A percentile compares a stretch with the other conserved stretches of the same genome.
Conservation (phyloP, 2,329 filamentous ascomycete genomes). For the Cordyceps javanica region DNA sequence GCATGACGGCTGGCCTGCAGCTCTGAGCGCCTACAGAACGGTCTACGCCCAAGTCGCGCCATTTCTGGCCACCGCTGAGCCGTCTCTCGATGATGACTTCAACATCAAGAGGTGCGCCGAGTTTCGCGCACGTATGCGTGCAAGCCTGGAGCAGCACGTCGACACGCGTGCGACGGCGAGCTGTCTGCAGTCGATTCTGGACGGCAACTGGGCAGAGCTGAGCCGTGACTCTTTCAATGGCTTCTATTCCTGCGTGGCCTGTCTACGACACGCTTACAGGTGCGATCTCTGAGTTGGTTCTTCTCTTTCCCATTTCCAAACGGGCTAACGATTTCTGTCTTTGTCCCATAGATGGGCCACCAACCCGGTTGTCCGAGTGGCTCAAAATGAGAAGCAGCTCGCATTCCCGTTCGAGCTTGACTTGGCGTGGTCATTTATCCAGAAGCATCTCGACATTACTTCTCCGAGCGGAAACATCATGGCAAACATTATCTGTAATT, state of each 20-base stretch:
- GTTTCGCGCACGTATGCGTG: neutral
- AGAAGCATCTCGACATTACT: neutral
- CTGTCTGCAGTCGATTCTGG: neutral
- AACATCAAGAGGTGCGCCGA: neutral
- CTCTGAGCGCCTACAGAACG: neutral
- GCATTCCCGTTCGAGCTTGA: neutral
- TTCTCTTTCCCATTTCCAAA: too few species aligned
- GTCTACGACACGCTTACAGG: neutral
- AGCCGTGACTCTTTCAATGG: slow-evolving; percentile 6
- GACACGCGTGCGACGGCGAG: neutral
- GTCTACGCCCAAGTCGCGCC: neutral
- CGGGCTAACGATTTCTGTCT: too few species aligned
- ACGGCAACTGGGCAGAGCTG: neutral
- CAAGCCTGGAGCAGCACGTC: neutral
- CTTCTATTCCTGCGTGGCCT: slow-evolving; percentile 2
- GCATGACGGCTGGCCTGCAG: neutral
- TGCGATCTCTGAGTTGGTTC: neutral
- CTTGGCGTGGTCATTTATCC: neutral
- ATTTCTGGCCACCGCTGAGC: neutral
- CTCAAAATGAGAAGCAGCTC: neutral
- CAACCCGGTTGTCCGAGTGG: neutral
- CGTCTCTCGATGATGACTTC: neutral
- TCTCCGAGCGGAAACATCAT: neutral
- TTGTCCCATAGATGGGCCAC: neutral
- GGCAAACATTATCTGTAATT: slow-evolving; percentile 1